Conservation (phyloP, 2,329 filamentous ascomycete species). For the Fonsecaea monophora region DNA sequence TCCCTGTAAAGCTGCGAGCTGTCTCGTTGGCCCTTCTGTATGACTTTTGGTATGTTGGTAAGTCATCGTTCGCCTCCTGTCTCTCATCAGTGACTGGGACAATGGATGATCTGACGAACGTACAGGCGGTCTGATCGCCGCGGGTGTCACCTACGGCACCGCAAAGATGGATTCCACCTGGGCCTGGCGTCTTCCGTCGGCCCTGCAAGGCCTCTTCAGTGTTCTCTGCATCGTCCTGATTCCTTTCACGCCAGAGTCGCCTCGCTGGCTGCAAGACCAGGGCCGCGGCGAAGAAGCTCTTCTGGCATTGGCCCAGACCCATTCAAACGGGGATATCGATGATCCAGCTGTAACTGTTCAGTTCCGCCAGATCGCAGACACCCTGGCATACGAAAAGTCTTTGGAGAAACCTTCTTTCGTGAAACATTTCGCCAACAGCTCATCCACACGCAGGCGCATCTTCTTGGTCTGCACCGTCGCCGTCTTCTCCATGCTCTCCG, state of each 20-base stretch:
- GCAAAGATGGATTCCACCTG: slow-evolving; percentile 52
- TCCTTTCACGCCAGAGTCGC: slow-evolving; percentile 57
- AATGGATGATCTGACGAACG: slow-evolving; percentile 1
- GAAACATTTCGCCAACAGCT: slow-evolving; percentile 20
- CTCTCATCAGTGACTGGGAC: neutral
- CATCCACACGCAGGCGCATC: slow-evolving; percentile 24
- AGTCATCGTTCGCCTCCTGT: slow-evolving; percentile 16
- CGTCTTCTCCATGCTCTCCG: slow-evolving; percentile 32
- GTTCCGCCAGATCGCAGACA: slow-evolving; percentile 32
- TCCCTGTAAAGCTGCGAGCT: slow-evolving; percentile 25
- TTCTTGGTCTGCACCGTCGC: slow-evolving; percentile 26
- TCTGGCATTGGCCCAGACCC: slow-evolving; percentile 21
- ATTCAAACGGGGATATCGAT: slow-evolving; percentile 27
- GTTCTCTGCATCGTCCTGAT: slow-evolving; percentile 52
- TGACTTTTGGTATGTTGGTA: slow-evolving; percentile 33
- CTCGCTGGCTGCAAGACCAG: slow-evolving; percentile 44
- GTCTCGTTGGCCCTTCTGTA: slow-evolving; percentile 32
- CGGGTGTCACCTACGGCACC: slow-evolving; percentile 54
- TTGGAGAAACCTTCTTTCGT: slow-evolving; percentile 18
- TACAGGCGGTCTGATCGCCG: slow-evolving; percentile 54
- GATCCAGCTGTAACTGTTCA: slow-evolving; percentile 23
- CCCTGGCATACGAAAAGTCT: slow-evolving; percentile 27
- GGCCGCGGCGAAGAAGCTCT: slow-evolving; percentile 36
- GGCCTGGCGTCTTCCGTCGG: slow-evolving; percentile 56
- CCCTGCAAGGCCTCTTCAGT: slow-evolving; percentile 52